A percentile compares a stretch with the other conserved stretches of the same genome.
Conservation (phyloP, 2,329 filamentous ascomycete species). For the Ceratocystis eucalypticola region DNA sequence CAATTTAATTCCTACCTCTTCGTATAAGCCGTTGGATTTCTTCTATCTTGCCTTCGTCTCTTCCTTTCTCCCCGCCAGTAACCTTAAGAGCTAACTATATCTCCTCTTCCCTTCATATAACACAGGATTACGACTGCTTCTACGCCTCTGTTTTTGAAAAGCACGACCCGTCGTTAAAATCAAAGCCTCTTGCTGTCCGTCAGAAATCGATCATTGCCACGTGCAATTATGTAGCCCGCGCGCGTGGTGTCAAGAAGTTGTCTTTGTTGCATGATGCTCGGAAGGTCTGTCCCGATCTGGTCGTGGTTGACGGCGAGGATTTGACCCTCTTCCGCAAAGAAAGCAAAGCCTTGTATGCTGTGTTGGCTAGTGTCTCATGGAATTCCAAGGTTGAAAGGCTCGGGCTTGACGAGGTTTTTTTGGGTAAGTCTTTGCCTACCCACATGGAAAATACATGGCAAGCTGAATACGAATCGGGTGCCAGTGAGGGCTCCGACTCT, state of each 20-base stretch:
- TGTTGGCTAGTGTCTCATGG: slow-evolving; percentile 64
- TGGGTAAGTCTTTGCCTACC: slow-evolving; percentile 27
- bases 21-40: too few relatives aligned
- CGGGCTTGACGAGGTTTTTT: slow-evolving; percentile 74
- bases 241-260: slow-evolving; percentile 62
- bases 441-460: not conserved
- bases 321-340: slow-evolving; percentile 71
- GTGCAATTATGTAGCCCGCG: slow-evolving; percentile 83
- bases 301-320: slow-evolving; percentile 79
- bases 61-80: not conserved
- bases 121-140: slow-evolving; percentile 74
- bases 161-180: slow-evolving; percentile 58
- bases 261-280: slow-evolving; percentile 75
- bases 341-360: slow-evolving; percentile 66
- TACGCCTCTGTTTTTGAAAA: slow-evolving; percentile 86
- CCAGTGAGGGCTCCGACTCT: not conserved
- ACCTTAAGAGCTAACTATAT: not conserved
- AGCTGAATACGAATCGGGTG: not conserved
- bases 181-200: slow-evolving; percentile 66
- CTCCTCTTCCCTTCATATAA: not conserved
- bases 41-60: not conserved
- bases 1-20: too few relatives aligned
- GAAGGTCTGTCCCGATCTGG: slow-evolving; percentile 65
- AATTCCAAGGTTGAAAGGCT: slow-evolving; percentile 63
- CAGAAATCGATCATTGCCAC: slow-evolving; percentile 90